Base-by-base conservation (phyloP, 495 filamentous ascomycete species). In the Elasticomyces elasticus region DNA sequence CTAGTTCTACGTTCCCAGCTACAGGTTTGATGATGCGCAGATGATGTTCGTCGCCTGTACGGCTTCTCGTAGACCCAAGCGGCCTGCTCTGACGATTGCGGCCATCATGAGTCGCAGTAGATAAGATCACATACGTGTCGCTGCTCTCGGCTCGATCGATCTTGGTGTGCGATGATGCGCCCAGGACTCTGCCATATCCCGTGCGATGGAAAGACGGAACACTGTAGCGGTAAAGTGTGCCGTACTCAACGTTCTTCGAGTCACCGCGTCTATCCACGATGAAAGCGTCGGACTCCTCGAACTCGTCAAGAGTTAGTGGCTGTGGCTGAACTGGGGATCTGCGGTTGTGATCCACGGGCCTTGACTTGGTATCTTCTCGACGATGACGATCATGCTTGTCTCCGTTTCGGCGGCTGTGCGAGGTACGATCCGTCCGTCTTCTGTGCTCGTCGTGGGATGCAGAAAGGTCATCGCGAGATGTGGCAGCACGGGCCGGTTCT, bases 161-260 rank as follows among this genome's bases (percentile, higher is more conserved):
- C 33, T 52, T 55, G 13, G 28, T 17, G 11, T 24, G 25, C 10
- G 33, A 1, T 10, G 51, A 17, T 4, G 30, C 20, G 5, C 85
- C 85, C 33, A 89, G 40, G 0, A 89, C 70, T 38, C 69, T 65
- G 0, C 85, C 84, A 42, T 66, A 65, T 31, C 85, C 85, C 51
- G 62, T 56, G 0, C 81, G 82, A 51, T 67, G 71, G 60, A 85
- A 88, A 24, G 58, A 46, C 0, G 83, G 82, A 20, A 83, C 65
- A 41, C 64, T 74, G 59, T 85, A 85, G 12, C 74, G 72, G 65
- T 86, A 72, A 6, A 80, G 67, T 24, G 74, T 76, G 1, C 81
- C 82, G 60, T 83, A 87, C 0, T 69, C 67, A 4, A 83, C 49
- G 54, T 80, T 86, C 43, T 75, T 69, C 15, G 66, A 68, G 62